Percentiles rank a stretch among this genome's conserved stretches.
These are phyloP conservation scores for Naumovozyma baii DNA, from an alignment of 805 yeast genomes.

Conservation along the genomic window DNA sequence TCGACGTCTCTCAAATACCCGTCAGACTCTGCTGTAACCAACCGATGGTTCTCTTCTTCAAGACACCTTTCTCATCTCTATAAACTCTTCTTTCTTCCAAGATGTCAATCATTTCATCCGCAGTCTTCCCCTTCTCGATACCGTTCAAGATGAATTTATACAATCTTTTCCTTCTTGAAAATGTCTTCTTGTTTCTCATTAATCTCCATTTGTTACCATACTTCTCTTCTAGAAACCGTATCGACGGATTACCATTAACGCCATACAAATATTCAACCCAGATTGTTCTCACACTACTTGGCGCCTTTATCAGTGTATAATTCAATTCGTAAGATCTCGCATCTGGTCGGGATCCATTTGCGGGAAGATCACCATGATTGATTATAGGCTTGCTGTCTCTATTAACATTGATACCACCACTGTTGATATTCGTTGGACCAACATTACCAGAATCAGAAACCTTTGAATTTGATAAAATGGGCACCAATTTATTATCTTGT, in stretches of 20 bases:
- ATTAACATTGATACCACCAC: neutral
- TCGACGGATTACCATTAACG: constrained; percentile 34
- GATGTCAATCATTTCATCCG: constrained; percentile 26
- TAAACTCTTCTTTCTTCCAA: constrained; percentile 26
- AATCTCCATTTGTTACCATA: constrained; percentile 37
- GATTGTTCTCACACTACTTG: constrained; percentile 27
- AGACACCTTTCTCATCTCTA: constrained; percentile 28
- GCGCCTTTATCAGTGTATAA: constrained; percentile 27
- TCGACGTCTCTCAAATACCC: constrained; percentile 17
- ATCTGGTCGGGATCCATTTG: neutral
- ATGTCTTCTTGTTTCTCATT: constrained; percentile 30
- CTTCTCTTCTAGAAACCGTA: constrained; percentile 32
- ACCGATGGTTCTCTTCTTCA: constrained; percentile 29
- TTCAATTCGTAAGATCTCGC: no score
- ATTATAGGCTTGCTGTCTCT: neutral
- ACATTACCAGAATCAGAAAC: neutral
- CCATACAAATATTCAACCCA: constrained; percentile 36
- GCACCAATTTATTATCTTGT: neutral
- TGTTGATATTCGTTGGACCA: neutral
- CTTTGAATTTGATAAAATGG: neutral
- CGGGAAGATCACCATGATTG: neutral
- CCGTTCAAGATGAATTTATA: constrained; percentile 30
- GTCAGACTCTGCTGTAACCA: constrained; percentile 31
- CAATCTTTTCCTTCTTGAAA: constrained; percentile 29
- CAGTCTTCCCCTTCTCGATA: constrained; percentile 27